Evolutionary conservation across 495 filamentous ascomycete genomes (phyloP).

Genomic region (Jackrogersella minutella): DNA sequence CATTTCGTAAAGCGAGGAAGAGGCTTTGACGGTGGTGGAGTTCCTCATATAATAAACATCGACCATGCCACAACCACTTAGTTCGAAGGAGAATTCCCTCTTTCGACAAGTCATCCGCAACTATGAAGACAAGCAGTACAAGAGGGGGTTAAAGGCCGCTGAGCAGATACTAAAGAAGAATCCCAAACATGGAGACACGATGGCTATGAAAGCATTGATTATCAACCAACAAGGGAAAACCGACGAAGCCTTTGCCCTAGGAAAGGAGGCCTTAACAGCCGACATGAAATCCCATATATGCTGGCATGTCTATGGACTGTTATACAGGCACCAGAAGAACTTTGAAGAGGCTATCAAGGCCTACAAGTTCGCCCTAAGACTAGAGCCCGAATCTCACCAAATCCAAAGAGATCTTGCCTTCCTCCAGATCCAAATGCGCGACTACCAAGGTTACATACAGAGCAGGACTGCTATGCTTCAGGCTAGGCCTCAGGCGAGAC

Average conservation of each 20-base stretch:
- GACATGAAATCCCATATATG: slow-evolving; percentile 99
- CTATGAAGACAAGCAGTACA: slow-evolving; percentile 99
- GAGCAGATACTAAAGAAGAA: slow-evolving; percentile 94
- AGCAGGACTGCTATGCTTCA: slow-evolving; percentile 86
- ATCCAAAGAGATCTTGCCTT: slow-evolving; percentile 94
- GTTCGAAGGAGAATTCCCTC: slow-evolving; percentile 88
- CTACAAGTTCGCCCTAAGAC: slow-evolving; percentile 90
- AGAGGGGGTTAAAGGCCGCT: slow-evolving; percentile 92
- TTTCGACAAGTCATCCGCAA: slow-evolving; percentile 92
- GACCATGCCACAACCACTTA: slow-evolving; percentile 81
- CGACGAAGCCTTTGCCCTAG: slow-evolving; percentile 91
- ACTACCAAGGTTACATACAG: slow-evolving; percentile 91
- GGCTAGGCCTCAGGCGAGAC: slow-evolving; percentile 75
- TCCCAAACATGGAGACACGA: slow-evolving; percentile 96
- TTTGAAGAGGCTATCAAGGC: slow-evolving; percentile 99
- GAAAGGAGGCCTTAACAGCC: slow-evolving; percentile 86
- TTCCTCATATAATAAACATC: slow-evolving; percentile 16
- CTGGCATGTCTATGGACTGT: slow-evolving; percentile 98
- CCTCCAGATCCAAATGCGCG: slow-evolving; percentile 95
- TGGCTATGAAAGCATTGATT: slow-evolving; percentile 98
- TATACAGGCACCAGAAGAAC: slow-evolving; percentile 93
- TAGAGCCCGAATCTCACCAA: slow-evolving; percentile 91
- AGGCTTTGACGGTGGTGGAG: slow-evolving; percentile 25
- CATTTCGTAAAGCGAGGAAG: background rate
- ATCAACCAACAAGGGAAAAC: slow-evolving; percentile 89